phyloP scores from a whole-genome alignment of 176 grass and related monocot species.

The Eragrostis curvula region DNA sequence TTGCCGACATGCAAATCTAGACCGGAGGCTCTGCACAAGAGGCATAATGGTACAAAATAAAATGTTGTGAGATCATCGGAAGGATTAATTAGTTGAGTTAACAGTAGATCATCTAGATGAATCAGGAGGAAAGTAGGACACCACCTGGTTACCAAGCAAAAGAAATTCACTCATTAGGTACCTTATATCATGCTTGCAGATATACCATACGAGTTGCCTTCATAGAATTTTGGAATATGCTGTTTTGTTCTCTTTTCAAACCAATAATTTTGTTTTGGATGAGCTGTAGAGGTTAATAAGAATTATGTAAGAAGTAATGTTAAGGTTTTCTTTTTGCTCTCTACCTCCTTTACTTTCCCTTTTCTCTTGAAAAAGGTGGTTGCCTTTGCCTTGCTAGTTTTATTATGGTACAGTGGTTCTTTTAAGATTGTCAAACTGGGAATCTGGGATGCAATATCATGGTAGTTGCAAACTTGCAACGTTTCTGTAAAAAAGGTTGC shows the following conservation, averaged over 20 bases:
- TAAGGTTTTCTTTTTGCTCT: background rate
- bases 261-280: background rate
- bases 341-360: background rate
- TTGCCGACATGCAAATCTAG: constrained; percentile 35
- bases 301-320: constrained; percentile 1
- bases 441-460: too few relatives aligned
- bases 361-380: too few relatives aligned
- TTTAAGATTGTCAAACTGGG: too few relatives aligned
- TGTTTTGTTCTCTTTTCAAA: background rate
- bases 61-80: constrained; percentile 29
- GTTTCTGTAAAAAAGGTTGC: too few relatives aligned
- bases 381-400: too few relatives aligned
- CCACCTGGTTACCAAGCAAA: background rate
- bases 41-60: constrained; percentile 17
- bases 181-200: background rate
- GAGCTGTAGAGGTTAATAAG: constrained; percentile 1
- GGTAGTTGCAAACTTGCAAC: too few relatives aligned
- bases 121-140: background rate
- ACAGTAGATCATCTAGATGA: constrained; percentile 12
- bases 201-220: constrained; percentile 1
- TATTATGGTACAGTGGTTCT: too few relatives aligned
- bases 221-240: constrained; percentile 6
- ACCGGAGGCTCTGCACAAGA: constrained; percentile 47
- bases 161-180: constrained; percentile 1
- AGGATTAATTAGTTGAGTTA: constrained; percentile 31